phyloP scores from a whole-genome alignment of 257 asterid genomes.

The Solanum pennellii region DNA sequence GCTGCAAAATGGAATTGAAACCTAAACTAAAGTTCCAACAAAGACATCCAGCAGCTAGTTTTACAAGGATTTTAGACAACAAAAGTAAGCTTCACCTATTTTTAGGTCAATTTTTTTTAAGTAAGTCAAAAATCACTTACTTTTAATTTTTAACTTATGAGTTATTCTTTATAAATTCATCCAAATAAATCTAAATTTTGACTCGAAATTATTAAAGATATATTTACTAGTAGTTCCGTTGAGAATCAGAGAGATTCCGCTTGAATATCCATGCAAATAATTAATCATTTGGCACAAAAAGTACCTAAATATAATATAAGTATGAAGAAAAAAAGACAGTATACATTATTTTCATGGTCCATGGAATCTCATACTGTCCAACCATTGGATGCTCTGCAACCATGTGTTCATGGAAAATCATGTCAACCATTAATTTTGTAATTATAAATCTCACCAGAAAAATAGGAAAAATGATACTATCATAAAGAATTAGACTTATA shows the following conservation, averaged over 20 bases:
- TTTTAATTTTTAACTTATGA: too few relatives aligned
- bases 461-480: not conserved
- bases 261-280: not conserved
- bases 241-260: not conserved
- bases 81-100: too few relatives aligned
- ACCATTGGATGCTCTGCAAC: slow-evolving; percentile 21
- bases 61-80: too few relatives aligned
- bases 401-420: slow-evolving; percentile 18
- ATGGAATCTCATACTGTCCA: not conserved
- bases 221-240: not conserved
- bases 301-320: not conserved
- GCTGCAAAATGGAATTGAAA: too few relatives aligned
- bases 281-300: not conserved
- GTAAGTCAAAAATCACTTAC: too few relatives aligned
- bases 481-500: not conserved
- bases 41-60: too few relatives aligned
- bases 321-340: not conserved
- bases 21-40: too few relatives aligned
- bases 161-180: too few relatives aligned
- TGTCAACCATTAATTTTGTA: not conserved
- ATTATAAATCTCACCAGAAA: not conserved
- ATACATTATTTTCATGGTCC: not conserved
- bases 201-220: too few relatives aligned
- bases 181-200: too few relatives aligned
- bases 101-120: too few relatives aligned